A percentile compares a stretch with the other conserved stretches of the same genome.
These are phyloP conservation scores for Sporothrix inflata DNA, from an alignment of 2,329 filamentous ascomycete species.

Conservation along the genomic window DNA sequence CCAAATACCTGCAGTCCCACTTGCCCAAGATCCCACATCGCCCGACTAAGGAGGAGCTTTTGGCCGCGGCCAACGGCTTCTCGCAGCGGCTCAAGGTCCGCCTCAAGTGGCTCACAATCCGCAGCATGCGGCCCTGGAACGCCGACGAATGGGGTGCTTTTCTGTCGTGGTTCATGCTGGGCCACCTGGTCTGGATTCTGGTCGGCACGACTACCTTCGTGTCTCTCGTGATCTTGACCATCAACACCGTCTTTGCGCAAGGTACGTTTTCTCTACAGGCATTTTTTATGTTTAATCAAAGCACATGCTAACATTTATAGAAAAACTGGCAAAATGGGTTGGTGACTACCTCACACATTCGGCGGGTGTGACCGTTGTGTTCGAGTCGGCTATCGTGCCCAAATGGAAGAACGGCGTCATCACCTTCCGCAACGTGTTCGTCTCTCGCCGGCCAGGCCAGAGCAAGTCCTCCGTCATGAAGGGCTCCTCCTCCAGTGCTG, in stretches of 20 bases:
- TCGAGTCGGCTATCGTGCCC: slow-evolving; percentile 96
- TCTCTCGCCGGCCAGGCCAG: slow-evolving; percentile 87
- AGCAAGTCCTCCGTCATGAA: slow-evolving; percentile 83
- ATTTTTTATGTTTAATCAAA: background rate
- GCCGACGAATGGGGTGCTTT: slow-evolving; percentile 95
- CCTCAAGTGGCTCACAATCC: slow-evolving; percentile 97
- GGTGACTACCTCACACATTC: slow-evolving; percentile 95
- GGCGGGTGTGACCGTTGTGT: slow-evolving; percentile 89
- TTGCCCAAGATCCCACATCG: slow-evolving; percentile 76
- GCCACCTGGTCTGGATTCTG: slow-evolving; percentile 94
- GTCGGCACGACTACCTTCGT: slow-evolving; percentile 97
- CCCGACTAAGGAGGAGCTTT: slow-evolving; percentile 88
- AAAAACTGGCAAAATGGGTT: slow-evolving; percentile 90
- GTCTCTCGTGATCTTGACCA: slow-evolving; percentile 83
- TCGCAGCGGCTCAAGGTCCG: slow-evolving; percentile 87
- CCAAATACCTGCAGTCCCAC: slow-evolving; percentile 62
- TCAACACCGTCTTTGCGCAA: slow-evolving; percentile 97
- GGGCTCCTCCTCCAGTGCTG: slow-evolving; percentile 82
- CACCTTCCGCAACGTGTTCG: slow-evolving; percentile 93
- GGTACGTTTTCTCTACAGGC: slow-evolving; percentile 50
- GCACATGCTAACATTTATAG: slow-evolving; percentile 47
- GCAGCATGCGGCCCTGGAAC: slow-evolving; percentile 92
- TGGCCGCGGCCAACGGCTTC: slow-evolving; percentile 89
- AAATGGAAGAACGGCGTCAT: slow-evolving; percentile 96
- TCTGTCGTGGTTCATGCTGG: slow-evolving; percentile 90